These are phyloP conservation scores for Collybiopsis luxurians DNA, from an alignment of 768 basidiomycete genomes.

Conservation along the genomic window DNA sequence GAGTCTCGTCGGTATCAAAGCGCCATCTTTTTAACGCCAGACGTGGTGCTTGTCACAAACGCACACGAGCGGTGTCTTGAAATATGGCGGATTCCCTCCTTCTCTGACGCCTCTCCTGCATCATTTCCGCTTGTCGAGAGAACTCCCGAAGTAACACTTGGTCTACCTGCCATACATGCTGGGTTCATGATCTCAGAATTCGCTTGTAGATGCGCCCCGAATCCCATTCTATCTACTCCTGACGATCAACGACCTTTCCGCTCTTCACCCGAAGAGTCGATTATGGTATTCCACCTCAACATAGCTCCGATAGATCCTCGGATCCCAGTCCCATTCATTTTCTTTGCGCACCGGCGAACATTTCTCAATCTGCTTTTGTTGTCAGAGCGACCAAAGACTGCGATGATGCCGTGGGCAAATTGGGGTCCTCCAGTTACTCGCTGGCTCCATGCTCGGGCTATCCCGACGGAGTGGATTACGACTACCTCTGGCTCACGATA, in stretches of 20 bases:
- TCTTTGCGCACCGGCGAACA: slow-evolving; percentile 4
- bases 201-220: slow-evolving; percentile 6
- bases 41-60: slow-evolving; percentile 33
- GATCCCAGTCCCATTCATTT: slow-evolving; percentile 1
- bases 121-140: background rate
- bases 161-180: background rate
- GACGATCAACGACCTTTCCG: slow-evolving; percentile 2
- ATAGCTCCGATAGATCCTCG: slow-evolving; percentile 2
- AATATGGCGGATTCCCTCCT: slow-evolving; percentile 27
- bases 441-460: slow-evolving; percentile 1
- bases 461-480: slow-evolving; percentile 8
- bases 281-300: slow-evolving; percentile 6
- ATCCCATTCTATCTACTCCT: background rate
- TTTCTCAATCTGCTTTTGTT: background rate
- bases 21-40: slow-evolving; percentile 29
- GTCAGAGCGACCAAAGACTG: background rate
- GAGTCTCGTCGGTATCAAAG: slow-evolving; percentile 6
- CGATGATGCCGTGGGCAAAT: background rate
- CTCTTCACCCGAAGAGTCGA: background rate
- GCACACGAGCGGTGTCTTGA: slow-evolving; percentile 26
- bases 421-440: slow-evolving; percentile 9
- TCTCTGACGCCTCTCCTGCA: background rate
- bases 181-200: slow-evolving; percentile 3
- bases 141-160: background rate
- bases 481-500: slow-evolving; percentile 9